phyloP scores from a whole-genome alignment of 2,329 filamentous ascomycete species.

The Fusarium clavum region DNA sequence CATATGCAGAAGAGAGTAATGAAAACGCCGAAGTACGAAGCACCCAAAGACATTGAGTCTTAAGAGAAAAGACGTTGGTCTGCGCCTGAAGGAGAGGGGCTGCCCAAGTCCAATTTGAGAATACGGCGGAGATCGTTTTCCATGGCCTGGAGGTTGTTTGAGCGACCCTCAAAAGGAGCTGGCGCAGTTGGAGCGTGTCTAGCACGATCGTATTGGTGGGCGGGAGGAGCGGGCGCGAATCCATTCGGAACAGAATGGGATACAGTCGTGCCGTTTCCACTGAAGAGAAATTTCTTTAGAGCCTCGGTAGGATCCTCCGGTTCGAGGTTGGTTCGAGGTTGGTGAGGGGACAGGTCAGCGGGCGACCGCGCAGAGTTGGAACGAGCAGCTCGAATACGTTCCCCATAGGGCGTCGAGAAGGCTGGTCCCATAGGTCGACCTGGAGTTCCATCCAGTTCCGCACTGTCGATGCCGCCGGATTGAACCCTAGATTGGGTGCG shows the following conservation, averaged over 20 bases:
- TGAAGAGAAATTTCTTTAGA: conserved; percentile 68
- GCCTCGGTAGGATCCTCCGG: conserved; percentile 58
- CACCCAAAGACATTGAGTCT: conserved; percentile 13
- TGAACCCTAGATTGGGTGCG: conserved; percentile 41
- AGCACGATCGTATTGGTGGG: conserved; percentile 23
- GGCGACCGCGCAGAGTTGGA: conserved; percentile 46
- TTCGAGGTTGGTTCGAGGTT: conserved; percentile 19
- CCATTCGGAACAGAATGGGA: conserved; percentile 32
- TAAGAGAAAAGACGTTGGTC: conserved; percentile 46
- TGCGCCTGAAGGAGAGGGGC: conserved; percentile 40
- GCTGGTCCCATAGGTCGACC: conserved; percentile 70
- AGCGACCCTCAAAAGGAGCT: conserved; percentile 19
- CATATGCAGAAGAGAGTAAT: conserved; percentile 41
- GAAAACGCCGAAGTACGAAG: conserved; percentile 37
- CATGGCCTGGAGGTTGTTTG: conserved; percentile 58
- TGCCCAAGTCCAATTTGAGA: conserved; percentile 58
- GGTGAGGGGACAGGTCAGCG: conserved; percentile 20
- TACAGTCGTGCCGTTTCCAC: conserved; percentile 48
- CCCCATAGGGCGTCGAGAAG: conserved; percentile 74
- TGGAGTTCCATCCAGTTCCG: conserved; percentile 72
- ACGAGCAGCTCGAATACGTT: conserved; percentile 69
- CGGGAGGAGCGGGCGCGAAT: conserved; percentile 35
- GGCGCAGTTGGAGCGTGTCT: conserved; percentile 11
- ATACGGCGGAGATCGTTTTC: conserved; percentile 66
- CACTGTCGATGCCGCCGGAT: conserved; percentile 44